Evolutionary conservation across 257 asterid species (phyloP).

Genomic region (Parsonsia alboflavescens): DNA sequence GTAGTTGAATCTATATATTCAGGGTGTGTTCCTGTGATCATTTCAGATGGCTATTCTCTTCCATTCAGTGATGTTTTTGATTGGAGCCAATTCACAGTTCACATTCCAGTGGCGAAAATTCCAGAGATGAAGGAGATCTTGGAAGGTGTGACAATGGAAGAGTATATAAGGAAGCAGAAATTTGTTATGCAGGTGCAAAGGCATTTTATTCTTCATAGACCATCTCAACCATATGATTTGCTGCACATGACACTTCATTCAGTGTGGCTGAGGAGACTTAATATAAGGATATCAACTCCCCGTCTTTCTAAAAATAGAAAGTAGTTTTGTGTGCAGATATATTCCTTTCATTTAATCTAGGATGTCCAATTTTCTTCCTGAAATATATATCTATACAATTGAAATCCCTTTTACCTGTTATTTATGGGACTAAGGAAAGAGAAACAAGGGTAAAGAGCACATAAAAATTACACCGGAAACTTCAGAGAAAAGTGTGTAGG

Average conservation of each 20-base stretch:
- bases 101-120: constrained; percentile 30
- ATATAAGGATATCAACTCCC: not conserved
- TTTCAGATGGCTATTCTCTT: constrained; percentile 31
- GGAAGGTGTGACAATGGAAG: constrained; percentile 31
- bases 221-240: constrained; percentile 35
- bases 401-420: too few species aligned
- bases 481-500: too few species aligned
- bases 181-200: constrained; percentile 30
- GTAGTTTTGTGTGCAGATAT: too few species aligned
- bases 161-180: constrained; percentile 29
- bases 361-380: too few species aligned
- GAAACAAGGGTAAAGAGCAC: too few species aligned
- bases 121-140: constrained; percentile 37
- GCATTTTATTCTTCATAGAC: constrained; percentile 49
- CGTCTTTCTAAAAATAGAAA: too few species aligned
- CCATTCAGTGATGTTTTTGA: constrained; percentile 65
- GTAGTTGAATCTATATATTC: constrained; percentile 43
- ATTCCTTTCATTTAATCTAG: too few species aligned
- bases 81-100: constrained; percentile 44
- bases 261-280: constrained; percentile 55
- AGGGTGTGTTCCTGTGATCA: constrained; percentile 51
- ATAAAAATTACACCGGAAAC: not conserved
- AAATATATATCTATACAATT: too few species aligned
- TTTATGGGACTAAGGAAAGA: too few species aligned
- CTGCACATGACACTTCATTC: constrained; percentile 54